Conservation (phyloP, 495 filamentous ascomycete species). For the Talaromyces thailandensis region DNA sequence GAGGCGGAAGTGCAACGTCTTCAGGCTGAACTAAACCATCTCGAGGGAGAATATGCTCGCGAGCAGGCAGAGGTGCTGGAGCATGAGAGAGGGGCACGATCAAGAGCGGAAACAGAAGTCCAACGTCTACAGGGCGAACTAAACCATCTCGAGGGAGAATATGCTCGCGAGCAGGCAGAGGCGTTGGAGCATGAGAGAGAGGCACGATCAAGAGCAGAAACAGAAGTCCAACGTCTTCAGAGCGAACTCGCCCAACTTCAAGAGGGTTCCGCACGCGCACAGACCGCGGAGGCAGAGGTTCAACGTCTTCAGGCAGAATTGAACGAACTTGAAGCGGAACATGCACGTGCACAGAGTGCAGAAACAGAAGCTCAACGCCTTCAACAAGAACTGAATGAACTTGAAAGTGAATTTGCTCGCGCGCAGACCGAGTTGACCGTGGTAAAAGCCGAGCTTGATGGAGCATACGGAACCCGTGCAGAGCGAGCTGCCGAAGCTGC, state of each 20-base stretch:
- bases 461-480: conserved; percentile 73
- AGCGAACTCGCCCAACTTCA: conserved; percentile 43
- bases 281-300: conserved; percentile 43
- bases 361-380: conserved; percentile 44
- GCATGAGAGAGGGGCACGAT: not conserved
- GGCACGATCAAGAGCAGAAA: too few relatives aligned
- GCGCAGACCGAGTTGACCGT: conserved; percentile 87
- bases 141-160: conserved; percentile 42
- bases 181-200: too few relatives aligned
- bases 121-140: not conserved
- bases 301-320: not conserved
- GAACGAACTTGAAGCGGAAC: conserved; percentile 43
- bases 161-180: conserved; percentile 60
- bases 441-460: conserved; percentile 88
- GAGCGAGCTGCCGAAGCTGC: conserved; percentile 72
- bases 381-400: conserved; percentile 55
- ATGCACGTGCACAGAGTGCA: conserved; percentile 62
- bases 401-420: conserved; percentile 76
- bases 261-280: conserved; percentile 46
- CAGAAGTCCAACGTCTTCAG: not conserved
- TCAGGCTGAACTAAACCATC: not conserved
- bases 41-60: not conserved
- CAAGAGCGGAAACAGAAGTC: not conserved
- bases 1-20: conserved; percentile 11
- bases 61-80: not conserved